Percentiles rank a stretch among this genome's conserved stretches.
phyloP scores from a whole-genome alignment of 108 stramenopile genomes.

The Conticribra guillardii region DNA sequence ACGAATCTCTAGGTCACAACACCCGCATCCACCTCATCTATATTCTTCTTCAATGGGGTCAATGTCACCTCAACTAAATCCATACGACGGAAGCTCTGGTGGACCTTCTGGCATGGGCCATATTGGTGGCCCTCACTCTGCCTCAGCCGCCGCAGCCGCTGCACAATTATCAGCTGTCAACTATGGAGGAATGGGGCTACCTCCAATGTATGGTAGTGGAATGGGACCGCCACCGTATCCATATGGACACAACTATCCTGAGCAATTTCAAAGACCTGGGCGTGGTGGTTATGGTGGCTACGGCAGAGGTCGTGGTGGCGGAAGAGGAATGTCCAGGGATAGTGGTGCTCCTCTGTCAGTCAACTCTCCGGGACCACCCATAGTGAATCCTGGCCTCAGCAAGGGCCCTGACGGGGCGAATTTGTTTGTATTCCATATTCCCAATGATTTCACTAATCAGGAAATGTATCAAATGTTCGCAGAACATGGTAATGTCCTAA shows the following conservation, averaged over 20 bases:
- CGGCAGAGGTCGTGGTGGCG: slow-evolving; percentile 19
- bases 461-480: slow-evolving; percentile 92
- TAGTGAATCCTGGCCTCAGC: slow-evolving; percentile 24
- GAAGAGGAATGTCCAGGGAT: slow-evolving; percentile 2
- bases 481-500: slow-evolving; percentile 89
- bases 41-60: not conserved
- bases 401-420: slow-evolving; percentile 92
- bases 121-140: slow-evolving; percentile 8
- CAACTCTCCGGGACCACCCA: slow-evolving; percentile 43
- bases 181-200: slow-evolving; percentile 13
- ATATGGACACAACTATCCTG: slow-evolving; percentile 26
- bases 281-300: slow-evolving; percentile 10
- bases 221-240: slow-evolving; percentile 16
- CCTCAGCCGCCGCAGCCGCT: slow-evolving; percentile 14
- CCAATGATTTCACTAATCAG: slow-evolving; percentile 94
- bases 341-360: slow-evolving; percentile 10
- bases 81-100: not conserved
- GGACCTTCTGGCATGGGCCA: slow-evolving; percentile 12
- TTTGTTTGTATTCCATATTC: slow-evolving; percentile 98
- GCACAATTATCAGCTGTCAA: slow-evolving; percentile 11
- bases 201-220: slow-evolving; percentile 19
- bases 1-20: no score
- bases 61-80: slow-evolving; percentile 6
- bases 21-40: not conserved
- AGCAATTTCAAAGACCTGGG: slow-evolving; percentile 18